Conservation (phyloP, 192 early-diverging fungal species). For the Backusella parvicylindrica region DNA sequence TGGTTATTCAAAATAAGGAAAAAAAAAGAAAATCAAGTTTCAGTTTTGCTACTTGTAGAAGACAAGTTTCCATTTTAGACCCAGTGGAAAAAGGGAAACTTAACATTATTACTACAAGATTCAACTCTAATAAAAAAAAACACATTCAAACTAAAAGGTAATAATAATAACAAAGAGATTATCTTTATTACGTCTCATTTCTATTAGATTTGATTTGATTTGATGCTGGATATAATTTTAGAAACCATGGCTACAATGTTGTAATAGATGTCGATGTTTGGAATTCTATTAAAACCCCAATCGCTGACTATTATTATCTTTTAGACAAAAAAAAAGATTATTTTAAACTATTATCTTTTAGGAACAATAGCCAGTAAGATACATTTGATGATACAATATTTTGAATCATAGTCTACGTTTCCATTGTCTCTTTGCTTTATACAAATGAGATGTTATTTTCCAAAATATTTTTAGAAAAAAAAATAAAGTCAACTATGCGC, state of each 20-base stretch:
- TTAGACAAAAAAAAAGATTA: too few species aligned
- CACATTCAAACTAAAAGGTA: background rate
- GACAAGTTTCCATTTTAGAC: background rate
- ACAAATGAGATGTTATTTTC: background rate
- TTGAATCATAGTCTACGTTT: background rate
- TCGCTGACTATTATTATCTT: background rate
- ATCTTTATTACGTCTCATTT: background rate
- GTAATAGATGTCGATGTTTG: background rate
- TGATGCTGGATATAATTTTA: background rate
- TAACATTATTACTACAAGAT: background rate
- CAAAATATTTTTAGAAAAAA: background rate
- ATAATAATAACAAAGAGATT: background rate
- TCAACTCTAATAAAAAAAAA: background rate
- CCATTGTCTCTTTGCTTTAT: background rate
- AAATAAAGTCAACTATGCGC: background rate
- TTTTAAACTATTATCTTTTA: background rate
- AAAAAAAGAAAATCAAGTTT: conserved; percentile 11
- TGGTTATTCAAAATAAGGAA: background rate
- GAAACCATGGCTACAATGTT: background rate
- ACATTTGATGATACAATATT: background rate
- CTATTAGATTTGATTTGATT: background rate
- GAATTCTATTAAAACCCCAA: background rate
- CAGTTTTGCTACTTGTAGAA: background rate
- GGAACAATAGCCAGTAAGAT: background rate
- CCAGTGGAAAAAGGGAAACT: background rate